Conservation (phyloP, 1,139 yeast species). For the Taphrina betulina region DNA sequence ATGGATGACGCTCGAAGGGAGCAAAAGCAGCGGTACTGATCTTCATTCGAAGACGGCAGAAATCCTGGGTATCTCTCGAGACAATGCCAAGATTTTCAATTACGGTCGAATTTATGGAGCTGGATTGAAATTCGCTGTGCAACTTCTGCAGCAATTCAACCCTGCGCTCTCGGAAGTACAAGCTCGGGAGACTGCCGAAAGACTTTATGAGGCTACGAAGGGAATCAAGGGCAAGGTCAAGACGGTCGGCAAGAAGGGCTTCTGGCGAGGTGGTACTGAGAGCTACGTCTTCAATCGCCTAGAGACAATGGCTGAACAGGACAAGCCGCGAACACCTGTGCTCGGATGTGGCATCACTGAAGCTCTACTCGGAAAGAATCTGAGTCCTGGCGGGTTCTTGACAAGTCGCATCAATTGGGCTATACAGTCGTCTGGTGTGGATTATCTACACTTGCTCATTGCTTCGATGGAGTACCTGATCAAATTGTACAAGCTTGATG, state of each 20-base stretch:
- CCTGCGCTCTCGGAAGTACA: conserved; percentile 64
- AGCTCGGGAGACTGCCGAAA: conserved; percentile 66
- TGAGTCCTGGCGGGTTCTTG: conserved; percentile 65
- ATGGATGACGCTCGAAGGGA: conserved; percentile 99
- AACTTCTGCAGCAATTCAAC: conserved; percentile 77
- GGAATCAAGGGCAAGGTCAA: conserved; percentile 55
- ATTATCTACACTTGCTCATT: conserved; percentile 79
- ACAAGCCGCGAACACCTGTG: conserved; percentile 85
- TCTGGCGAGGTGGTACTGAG: conserved; percentile 93
- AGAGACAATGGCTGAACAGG: conserved; percentile 81
- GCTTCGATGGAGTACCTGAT: conserved; percentile 84
- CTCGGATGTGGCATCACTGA: conserved; percentile 90
- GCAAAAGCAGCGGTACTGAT: conserved; percentile 86
- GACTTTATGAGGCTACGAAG: conserved; percentile 76
- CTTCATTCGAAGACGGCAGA: conserved; percentile 91
- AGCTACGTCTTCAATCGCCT: conserved; percentile 84
- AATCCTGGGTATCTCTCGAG: conserved; percentile 82
- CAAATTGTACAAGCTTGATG: conserved; percentile 64
- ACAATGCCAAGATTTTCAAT: conserved; percentile 91
- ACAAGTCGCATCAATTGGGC: conserved; percentile 97
- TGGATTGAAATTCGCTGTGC: conserved; percentile 84
- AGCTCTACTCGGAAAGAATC: conserved; percentile 67
- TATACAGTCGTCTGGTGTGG: conserved; percentile 97
- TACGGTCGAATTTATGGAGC: conserved; percentile 98
- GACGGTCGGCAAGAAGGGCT: conserved; percentile 44